Conservation (phyloP, 129 eudicot genomes). For the Artemisia tridentata region DNA sequence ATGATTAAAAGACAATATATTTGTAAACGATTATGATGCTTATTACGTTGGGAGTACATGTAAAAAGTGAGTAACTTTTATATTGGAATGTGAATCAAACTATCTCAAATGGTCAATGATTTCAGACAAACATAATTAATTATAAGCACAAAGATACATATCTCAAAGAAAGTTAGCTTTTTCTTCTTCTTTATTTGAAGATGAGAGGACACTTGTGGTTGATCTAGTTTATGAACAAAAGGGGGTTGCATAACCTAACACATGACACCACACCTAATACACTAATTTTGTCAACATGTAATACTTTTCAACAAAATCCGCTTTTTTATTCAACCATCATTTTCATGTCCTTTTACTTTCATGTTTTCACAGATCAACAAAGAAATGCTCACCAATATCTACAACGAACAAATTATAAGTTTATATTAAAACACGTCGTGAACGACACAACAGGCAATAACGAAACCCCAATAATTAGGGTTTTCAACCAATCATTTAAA, state of each 20-base stretch:
- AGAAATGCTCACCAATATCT: too few relatives aligned
- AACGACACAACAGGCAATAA: too few relatives aligned
- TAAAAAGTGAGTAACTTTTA: background rate
- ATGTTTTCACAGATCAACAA: too few relatives aligned
- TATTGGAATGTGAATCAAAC: background rate
- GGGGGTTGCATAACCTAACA: slow-evolving; percentile 20
- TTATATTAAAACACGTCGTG: too few relatives aligned
- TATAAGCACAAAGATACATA: background rate
- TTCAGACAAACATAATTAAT: background rate
- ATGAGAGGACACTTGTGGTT: slow-evolving; percentile 25
- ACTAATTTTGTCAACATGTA: slow-evolving; percentile 18
- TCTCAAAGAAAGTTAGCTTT: background rate
- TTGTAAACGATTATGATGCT: too few relatives aligned
- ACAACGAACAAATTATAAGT: too few relatives aligned
- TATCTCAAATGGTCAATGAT: background rate
- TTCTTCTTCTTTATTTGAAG: background rate
- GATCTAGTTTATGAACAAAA: slow-evolving; percentile 23
- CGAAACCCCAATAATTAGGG: too few relatives aligned
- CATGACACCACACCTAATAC: slow-evolving; percentile 34
- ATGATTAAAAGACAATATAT: background rate
- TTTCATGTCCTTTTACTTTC: slow-evolving; percentile 24
- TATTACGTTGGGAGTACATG: background rate
- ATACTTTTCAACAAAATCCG: slow-evolving; percentile 22
- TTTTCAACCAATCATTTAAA: too few relatives aligned
- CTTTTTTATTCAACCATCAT: slow-evolving; percentile 27